Conservation (phyloP, 371 early-diverging fungal species). For the Mortierella sp. region DNA sequence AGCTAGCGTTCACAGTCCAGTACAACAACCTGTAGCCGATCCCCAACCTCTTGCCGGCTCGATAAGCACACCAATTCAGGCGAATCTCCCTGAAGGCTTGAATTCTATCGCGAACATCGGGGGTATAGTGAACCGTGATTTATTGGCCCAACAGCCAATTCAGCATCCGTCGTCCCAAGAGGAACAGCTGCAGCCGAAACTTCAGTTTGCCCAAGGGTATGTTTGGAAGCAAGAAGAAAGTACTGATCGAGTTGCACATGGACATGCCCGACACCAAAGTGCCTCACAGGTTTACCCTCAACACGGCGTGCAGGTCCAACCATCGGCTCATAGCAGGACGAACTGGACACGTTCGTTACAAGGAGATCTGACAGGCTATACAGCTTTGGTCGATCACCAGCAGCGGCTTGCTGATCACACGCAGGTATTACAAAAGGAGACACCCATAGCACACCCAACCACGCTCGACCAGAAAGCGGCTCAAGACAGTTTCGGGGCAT, state of each 20-base stretch:
- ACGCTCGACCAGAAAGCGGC: constrained; percentile 8
- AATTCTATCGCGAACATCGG: constrained; percentile 3
- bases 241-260: constrained; percentile 7
- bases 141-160: constrained; percentile 14
- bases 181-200: constrained; percentile 8
- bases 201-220: constrained; percentile 29
- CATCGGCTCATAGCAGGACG: constrained; percentile 16
- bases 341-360: constrained; percentile 30
- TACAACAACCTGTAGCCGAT: constrained; percentile 6
- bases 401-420: constrained; percentile 17
- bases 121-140: constrained; percentile 4
- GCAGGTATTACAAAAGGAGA: constrained; percentile 10
- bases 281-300: constrained; percentile 28
- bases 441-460: constrained; percentile 8
- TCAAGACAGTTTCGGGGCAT: constrained; percentile 34
- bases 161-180: constrained; percentile 17
- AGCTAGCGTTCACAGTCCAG: constrained; percentile 9
- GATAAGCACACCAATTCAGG: constrained; percentile 6
- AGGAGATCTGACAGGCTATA: constrained; percentile 19
- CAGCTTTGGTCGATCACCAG: constrained; percentile 18
- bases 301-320: constrained; percentile 16
- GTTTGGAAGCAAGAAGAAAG: constrained; percentile 24
- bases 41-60: constrained; percentile 16
- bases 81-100: neutral
- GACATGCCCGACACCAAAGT: constrained; percentile 32